These are phyloP conservation scores for Pythium inflatum DNA, from an alignment of 352 stramenopile genomes.

Conservation along the genomic window DNA sequence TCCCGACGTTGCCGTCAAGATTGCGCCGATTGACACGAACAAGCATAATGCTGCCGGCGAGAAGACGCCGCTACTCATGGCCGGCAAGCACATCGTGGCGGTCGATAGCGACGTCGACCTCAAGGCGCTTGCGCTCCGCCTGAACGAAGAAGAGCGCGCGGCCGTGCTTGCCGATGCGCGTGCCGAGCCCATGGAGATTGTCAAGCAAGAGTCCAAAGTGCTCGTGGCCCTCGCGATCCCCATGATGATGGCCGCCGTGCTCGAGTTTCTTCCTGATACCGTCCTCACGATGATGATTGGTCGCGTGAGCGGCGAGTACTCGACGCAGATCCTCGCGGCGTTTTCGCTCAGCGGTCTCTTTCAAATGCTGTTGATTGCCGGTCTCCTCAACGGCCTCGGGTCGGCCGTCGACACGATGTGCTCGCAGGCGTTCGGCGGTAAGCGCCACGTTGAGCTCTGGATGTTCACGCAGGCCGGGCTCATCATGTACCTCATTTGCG, in stretches of 20 bases:
- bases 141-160: constrained; percentile 35
- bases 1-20: constrained; percentile 1
- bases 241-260: constrained; percentile 42
- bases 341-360: constrained; percentile 56
- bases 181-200: constrained; percentile 24
- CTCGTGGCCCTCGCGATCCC: constrained; percentile 46
- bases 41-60: constrained; percentile 8
- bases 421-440: constrained; percentile 68
- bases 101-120: constrained; percentile 30
- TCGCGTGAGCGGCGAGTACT: constrained; percentile 50
- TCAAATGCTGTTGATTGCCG: constrained; percentile 55
- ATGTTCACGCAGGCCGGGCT: constrained; percentile 61
- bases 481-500: constrained; percentile 50
- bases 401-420: constrained; percentile 71
- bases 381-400: constrained; percentile 53
- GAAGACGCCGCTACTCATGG: constrained; percentile 35
- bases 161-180: constrained; percentile 35
- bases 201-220: constrained; percentile 23
- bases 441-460: constrained; percentile 60
- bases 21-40: constrained; percentile 4
- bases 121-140: constrained; percentile 21
- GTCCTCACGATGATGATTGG: constrained; percentile 57
- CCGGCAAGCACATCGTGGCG: constrained; percentile 16
- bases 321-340: constrained; percentile 60
- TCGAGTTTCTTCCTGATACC: constrained; percentile 46